Evolutionary conservation across 1,139 yeast genomes (phyloP).

Genomic region (Saccharomyces hybrid): DNA sequence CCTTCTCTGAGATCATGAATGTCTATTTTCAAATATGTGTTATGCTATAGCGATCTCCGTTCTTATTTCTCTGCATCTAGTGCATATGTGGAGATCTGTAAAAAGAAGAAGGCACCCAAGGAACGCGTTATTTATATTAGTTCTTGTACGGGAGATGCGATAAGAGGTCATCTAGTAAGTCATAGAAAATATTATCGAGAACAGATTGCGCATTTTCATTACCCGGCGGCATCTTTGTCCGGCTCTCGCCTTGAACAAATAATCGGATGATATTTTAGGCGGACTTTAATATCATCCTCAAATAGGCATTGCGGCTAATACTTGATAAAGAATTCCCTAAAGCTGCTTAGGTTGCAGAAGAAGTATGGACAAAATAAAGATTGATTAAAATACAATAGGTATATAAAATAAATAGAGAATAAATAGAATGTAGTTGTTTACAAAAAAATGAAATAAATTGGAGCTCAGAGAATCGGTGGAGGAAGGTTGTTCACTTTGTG

Average conservation of each 20-base stretch:
- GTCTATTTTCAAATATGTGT: neutral
- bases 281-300: neutral
- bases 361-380: neutral
- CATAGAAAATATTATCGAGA: neutral
- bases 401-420: neutral
- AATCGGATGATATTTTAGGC: neutral
- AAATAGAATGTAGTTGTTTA: neutral
- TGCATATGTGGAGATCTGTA: neutral
- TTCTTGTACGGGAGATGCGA: neutral
- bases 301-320: neutral
- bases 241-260: neutral
- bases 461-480: neutral
- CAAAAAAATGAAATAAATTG: neutral
- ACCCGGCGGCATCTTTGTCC: neutral
- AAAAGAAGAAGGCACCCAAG: neutral
- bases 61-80: neutral
- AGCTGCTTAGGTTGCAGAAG: neutral
- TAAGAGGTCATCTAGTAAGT: neutral
- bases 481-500: neutral
- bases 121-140: neutral
- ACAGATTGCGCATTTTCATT: neutral
- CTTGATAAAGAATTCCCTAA: neutral
- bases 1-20: conserved; percentile 31
- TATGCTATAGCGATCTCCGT: neutral
- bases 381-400: neutral